A percentile compares a stretch with the other conserved stretches of the same genome.
Evolutionary conservation across 2,329 filamentous ascomycete genomes (phyloP).

Genomic region (Hypomyces rosellus): DNA sequence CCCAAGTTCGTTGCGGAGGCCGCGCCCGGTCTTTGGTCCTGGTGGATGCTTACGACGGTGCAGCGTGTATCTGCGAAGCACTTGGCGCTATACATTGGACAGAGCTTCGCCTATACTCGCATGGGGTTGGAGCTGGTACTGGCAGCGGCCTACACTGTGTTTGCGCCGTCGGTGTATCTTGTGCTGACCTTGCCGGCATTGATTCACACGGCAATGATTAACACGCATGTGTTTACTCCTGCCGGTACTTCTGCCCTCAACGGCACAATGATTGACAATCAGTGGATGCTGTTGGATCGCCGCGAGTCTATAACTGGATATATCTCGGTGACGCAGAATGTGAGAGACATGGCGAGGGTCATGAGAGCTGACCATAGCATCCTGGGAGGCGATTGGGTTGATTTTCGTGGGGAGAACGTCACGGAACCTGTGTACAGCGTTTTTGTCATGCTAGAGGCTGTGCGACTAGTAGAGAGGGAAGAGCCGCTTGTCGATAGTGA

Average conservation of each 20-base stretch:
- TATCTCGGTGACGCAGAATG: constrained; percentile 79
- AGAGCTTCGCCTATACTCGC: constrained; percentile 59
- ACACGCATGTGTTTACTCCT: constrained; percentile 64
- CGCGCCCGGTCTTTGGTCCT: constrained; percentile 59
- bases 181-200: constrained; percentile 65
- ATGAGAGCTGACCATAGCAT: constrained; percentile 93
- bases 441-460: constrained; percentile 92
- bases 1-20: constrained; percentile 56
- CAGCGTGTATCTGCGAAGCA: constrained; percentile 35
- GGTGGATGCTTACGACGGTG: constrained; percentile 53
- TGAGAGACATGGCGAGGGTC: constrained; percentile 63
- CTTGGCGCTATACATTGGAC: constrained; percentile 50
- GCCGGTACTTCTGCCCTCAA: constrained; percentile 59
- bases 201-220: constrained; percentile 63
- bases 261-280: constrained; percentile 53
- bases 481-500: constrained; percentile 52
- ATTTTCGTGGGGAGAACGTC: constrained; percentile 46
- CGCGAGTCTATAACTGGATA: constrained; percentile 87
- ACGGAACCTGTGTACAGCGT: constrained; percentile 89
- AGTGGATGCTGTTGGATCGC: constrained; percentile 73
- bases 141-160: constrained; percentile 55
- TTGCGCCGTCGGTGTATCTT: constrained; percentile 64
- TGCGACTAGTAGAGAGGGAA: constrained; percentile 66
- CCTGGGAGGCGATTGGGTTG: constrained; percentile 84
- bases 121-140: constrained; percentile 66